Conservation (phyloP, 2,329 filamentous ascomycete species). For the Fusarium pseudonygamai region DNA sequence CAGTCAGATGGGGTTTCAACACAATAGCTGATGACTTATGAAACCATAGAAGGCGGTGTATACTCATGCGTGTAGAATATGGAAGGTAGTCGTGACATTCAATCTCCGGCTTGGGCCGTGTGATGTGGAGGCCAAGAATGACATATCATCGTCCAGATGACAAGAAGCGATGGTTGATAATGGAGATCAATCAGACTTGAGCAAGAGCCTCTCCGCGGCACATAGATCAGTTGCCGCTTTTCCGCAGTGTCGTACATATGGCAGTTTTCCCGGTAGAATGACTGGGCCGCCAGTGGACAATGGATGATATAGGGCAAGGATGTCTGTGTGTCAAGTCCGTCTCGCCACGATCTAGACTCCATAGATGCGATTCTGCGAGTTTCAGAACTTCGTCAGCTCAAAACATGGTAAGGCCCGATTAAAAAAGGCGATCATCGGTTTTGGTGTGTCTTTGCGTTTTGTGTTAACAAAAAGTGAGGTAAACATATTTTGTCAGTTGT, state of each 20-base stretch:
- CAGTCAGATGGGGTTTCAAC: background rate
- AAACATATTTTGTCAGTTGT: background rate
- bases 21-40: background rate
- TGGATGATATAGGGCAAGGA: conserved; percentile 13
- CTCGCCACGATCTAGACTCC: conserved; percentile 33
- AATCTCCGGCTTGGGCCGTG: background rate
- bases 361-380: conserved; percentile 13
- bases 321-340: conserved; percentile 11
- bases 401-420: conserved; percentile 18
- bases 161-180: background rate
- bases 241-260: conserved; percentile 23
- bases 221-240: conserved; percentile 9
- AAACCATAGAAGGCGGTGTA: background rate
- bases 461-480: background rate
- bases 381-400: conserved; percentile 20
- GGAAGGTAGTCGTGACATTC: background rate
- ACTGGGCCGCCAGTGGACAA: conserved; percentile 7
- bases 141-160: background rate
- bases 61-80: background rate
- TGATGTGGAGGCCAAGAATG: background rate
- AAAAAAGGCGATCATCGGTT: background rate
- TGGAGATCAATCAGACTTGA: background rate
- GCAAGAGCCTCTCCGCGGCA: background rate
- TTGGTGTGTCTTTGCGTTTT: conserved; percentile 1
- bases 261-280: background rate